Percentiles rank a stretch among this genome's conserved stretches.
Evolutionary conservation across 495 filamentous ascomycete species (phyloP).

Genomic region (Parmelia sp.): DNA sequence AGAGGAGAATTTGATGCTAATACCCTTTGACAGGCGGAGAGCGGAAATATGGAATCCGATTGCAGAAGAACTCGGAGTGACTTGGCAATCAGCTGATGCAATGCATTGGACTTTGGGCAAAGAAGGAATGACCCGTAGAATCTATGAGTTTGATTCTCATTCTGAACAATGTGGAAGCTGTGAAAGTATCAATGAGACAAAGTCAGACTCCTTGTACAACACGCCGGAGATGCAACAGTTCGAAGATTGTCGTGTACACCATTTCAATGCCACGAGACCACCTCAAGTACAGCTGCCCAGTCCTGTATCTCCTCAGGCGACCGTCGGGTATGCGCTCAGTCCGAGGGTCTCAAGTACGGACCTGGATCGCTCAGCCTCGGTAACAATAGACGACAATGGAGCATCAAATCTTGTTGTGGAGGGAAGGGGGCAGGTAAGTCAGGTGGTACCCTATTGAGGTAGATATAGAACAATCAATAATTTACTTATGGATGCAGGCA

Average conservation of each 20-base stretch:
- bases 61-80: conserved; percentile 14
- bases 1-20: neutral
- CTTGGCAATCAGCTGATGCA: conserved; percentile 14
- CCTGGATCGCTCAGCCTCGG: neutral
- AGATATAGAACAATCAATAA: neutral
- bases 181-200: neutral
- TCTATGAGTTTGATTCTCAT: neutral
- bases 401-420: conserved; percentile 21
- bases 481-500: conserved; percentile 13
- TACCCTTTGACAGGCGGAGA: neutral
- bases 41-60: conserved; percentile 13
- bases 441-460: neutral
- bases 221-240: neutral
- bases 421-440: conserved; percentile 22
- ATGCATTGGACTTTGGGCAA: conserved; percentile 19
- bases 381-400: neutral
- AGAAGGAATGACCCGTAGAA: neutral
- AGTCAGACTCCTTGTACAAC: neutral
- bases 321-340: neutral
- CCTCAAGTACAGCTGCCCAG: conserved; percentile 3
- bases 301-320: neutral
- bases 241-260: conserved; percentile 9
- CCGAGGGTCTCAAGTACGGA: neutral
- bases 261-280: conserved; percentile 13
- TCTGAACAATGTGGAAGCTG: neutral